phyloP scores from a whole-genome alignment of 768 basidiomycete genomes.

The Suillus weaverae region DNA sequence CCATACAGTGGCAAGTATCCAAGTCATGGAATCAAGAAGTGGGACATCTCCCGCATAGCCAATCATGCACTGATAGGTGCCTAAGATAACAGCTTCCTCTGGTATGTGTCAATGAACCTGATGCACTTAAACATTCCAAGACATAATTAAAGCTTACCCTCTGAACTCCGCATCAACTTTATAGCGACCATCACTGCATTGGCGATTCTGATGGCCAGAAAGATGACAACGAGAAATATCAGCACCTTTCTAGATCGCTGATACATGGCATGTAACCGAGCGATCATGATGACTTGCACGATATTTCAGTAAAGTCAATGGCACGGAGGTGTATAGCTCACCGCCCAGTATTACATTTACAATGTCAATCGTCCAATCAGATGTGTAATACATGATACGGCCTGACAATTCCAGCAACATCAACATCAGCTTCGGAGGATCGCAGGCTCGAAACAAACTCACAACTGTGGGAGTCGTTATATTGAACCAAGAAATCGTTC shows the following conservation, averaged over 20 bases:
- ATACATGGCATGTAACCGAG: background rate
- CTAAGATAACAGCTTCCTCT: background rate
- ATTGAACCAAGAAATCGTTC: background rate
- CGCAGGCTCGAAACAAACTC: background rate
- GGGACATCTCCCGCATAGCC: fast-evolving
- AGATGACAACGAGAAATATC: background rate
- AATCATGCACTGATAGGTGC: background rate
- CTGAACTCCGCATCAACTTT: background rate
- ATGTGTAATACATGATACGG: background rate
- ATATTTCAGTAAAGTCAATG: background rate
- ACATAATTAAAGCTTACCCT: background rate
- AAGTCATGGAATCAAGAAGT: background rate
- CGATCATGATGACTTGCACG: background rate
- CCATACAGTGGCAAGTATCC: background rate
- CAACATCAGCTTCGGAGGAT: background rate
- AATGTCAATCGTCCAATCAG: background rate
- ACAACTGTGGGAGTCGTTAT: background rate
- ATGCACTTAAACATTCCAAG: background rate
- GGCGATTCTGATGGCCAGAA: background rate
- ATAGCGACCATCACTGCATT: background rate
- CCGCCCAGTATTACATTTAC: fast-evolving
- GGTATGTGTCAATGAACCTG: background rate
- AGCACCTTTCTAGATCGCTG: background rate
- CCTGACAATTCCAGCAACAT: background rate
- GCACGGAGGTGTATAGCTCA: background rate